phyloP scores from a whole-genome alignment of 306 rosid species.

The Lotus japonicus region DNA sequence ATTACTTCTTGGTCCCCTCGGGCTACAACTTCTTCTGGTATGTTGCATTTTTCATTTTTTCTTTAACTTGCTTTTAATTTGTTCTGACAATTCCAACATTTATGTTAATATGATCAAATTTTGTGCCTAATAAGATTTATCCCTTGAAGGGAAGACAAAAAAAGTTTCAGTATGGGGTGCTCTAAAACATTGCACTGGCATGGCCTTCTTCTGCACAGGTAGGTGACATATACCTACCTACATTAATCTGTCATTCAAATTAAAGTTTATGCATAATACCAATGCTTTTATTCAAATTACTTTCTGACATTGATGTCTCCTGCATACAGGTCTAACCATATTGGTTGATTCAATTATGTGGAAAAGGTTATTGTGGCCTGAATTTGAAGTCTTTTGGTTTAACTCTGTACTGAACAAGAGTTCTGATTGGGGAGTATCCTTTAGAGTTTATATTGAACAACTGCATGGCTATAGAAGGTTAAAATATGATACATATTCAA shows the following conservation, averaged over 20 bases:
- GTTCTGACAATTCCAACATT: conserved; percentile 2
- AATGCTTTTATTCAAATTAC: neutral
- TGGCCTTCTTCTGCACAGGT: conserved; percentile 71
- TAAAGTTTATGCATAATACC: neutral
- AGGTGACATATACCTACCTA: conserved; percentile 19
- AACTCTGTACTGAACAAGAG: conserved; percentile 90
- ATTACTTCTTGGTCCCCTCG: conserved; percentile 76
- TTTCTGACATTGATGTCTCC: conserved; percentile 25
- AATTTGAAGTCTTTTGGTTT: conserved; percentile 95
- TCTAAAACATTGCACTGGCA: conserved; percentile 52
- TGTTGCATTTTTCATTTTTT: conserved; percentile 5
- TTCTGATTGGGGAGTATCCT: conserved; percentile 99
- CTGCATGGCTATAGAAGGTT: neutral
- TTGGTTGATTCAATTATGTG: conserved; percentile 82
- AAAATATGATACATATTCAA: neutral
- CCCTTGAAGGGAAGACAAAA: conserved; percentile 57
- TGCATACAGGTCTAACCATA: conserved; percentile 61
- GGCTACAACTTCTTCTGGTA: conserved; percentile 80
- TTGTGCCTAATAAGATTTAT: conserved; percentile 29
- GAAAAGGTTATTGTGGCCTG: conserved; percentile 92
- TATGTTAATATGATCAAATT: conserved; percentile 4
- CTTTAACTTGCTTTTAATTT: neutral
- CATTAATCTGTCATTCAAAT: neutral
- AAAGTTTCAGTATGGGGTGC: conserved; percentile 63
- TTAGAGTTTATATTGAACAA: neutral